Evolutionary conservation across 495 filamentous ascomycete genomes (phyloP).

Genomic region (Aspergillus haitiensis): DNA sequence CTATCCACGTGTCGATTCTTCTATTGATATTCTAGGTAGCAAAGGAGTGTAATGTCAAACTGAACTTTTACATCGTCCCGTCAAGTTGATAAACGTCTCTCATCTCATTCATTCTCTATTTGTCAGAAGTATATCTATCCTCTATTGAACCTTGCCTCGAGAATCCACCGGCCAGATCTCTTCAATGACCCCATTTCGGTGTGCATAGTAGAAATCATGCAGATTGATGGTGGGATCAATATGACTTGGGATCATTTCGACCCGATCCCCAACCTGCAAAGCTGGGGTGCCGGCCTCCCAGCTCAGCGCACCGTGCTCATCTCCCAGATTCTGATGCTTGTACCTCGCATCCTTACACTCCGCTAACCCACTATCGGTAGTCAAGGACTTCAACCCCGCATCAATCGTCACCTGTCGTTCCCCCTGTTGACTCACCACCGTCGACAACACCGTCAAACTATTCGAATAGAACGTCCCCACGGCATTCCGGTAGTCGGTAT

Average conservation of each 20-base stretch:
- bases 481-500: conserved; percentile 42
- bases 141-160: conserved; percentile 40
- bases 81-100: too few relatives aligned
- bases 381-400: conserved; percentile 39
- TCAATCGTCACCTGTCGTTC: conserved; percentile 37
- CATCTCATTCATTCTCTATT: too few relatives aligned
- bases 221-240: conserved; percentile 43
- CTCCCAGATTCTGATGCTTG: conserved; percentile 35
- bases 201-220: conserved; percentile 41
- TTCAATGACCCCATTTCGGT: conserved; percentile 35
- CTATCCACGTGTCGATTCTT: too few relatives aligned
- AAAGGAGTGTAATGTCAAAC: too few relatives aligned
- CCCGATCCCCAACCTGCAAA: conserved; percentile 34
- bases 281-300: conserved; percentile 33
- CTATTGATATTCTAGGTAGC: too few relatives aligned
- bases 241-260: conserved; percentile 43
- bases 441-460: conserved; percentile 37
- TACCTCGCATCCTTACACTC: conserved; percentile 40
- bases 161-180: conserved; percentile 44
- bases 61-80: too few relatives aligned
- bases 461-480: conserved; percentile 40
- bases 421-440: conserved; percentile 39
- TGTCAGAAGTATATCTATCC: not conserved
- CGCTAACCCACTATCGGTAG: conserved; percentile 40
- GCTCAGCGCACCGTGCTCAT: conserved; percentile 38